phyloP scores from a whole-genome alignment of 2,329 filamentous ascomycete genomes.

The Bipolaris gigantea region DNA sequence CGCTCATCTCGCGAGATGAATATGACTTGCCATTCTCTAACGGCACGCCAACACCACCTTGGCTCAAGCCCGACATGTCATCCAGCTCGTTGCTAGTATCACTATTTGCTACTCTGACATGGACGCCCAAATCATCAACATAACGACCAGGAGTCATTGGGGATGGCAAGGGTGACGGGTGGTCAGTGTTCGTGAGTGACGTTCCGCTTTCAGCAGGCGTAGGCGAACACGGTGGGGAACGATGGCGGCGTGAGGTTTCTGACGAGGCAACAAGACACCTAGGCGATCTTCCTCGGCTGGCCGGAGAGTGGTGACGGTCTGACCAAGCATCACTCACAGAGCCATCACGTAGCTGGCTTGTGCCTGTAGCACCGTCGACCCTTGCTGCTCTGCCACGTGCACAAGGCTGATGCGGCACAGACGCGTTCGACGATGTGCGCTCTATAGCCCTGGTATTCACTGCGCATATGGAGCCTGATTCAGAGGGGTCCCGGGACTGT shows the following conservation, averaged over 20 bases:
- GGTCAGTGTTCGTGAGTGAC: constrained; percentile 37
- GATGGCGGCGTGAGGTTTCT: constrained; percentile 38
- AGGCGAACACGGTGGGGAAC: constrained; percentile 33
- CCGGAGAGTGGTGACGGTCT: constrained; percentile 18
- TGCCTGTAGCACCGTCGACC: constrained; percentile 17
- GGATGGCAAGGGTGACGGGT: constrained; percentile 39
- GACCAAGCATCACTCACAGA: constrained; percentile 32
- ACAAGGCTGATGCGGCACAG: constrained; percentile 27
- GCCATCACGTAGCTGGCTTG: constrained; percentile 33
- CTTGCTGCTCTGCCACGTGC: constrained; percentile 31
- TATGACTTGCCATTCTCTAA: constrained; percentile 28
- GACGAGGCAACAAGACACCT: constrained; percentile 29
- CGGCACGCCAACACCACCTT: constrained; percentile 29
- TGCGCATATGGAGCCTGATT: constrained; percentile 29
- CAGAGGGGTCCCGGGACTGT: constrained; percentile 27
- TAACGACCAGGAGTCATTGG: constrained; percentile 41
- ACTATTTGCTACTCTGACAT: constrained; percentile 43
- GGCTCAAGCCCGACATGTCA: constrained; percentile 29
- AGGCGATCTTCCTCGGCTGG: constrained; percentile 17
- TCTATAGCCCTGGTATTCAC: constrained; percentile 21
- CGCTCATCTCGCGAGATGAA: constrained; percentile 13
- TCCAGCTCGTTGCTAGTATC: constrained; percentile 39
- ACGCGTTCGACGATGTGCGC: constrained; percentile 21
- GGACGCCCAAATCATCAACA: constrained; percentile 30
- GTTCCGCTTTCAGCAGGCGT: constrained; percentile 29